Conservation (phyloP, 73 alveolate genomes). For the Paramecium biaurelia region DNA sequence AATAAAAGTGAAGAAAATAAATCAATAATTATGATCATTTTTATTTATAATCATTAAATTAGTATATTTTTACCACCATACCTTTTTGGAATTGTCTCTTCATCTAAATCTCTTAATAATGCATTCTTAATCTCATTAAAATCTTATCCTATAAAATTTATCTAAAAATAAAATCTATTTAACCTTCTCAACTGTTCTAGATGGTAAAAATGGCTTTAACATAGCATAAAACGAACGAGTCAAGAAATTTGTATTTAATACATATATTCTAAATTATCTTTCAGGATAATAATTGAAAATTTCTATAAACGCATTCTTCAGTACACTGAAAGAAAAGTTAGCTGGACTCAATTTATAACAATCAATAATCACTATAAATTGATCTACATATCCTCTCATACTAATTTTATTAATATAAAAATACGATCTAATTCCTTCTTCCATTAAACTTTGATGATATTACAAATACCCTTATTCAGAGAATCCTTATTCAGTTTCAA, state of each 20-base stretch:
- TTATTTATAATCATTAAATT: neutral
- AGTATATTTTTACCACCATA: conserved; percentile 47
- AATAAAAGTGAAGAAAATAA: neutral
- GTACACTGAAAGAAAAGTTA: neutral
- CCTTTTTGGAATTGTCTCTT: neutral
- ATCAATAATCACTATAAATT: conserved; percentile 4
- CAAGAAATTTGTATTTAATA: neutral
- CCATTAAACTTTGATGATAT: neutral
- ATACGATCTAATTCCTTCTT: conserved; percentile 39
- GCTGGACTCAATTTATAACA: neutral
- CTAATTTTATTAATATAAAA: neutral
- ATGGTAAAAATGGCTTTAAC: conserved; percentile 43
- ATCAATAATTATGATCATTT: neutral
- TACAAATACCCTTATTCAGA: neutral
- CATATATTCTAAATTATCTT: conserved; percentile 25
- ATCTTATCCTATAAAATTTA: conserved; percentile 11
- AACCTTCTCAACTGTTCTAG: conserved; percentile 44
- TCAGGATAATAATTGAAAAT: conserved; percentile 19
- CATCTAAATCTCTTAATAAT: neutral
- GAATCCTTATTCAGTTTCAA: neutral
- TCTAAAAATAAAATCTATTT: neutral
- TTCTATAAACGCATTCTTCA: conserved; percentile 16
- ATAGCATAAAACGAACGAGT: neutral
- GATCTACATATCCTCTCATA: conserved; percentile 39
- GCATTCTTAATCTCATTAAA: neutral